phyloP scores from a whole-genome alignment of 164 flowering plant genomes.

The Houttuynia cordata region DNA sequence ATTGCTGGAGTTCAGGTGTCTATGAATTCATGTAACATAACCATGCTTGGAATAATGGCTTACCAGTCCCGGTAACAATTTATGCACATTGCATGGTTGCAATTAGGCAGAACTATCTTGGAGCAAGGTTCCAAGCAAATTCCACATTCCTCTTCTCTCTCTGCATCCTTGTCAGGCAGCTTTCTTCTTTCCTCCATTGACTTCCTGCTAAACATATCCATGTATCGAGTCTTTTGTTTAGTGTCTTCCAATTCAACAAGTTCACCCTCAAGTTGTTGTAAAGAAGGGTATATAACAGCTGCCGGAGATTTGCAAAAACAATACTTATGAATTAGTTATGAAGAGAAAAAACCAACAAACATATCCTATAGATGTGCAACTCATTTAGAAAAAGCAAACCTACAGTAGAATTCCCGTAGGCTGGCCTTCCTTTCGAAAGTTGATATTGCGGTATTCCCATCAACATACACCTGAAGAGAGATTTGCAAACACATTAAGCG shows the following conservation, averaged over 20 bases:
- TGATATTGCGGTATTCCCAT: constrained; percentile 7
- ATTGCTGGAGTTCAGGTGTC: not conserved
- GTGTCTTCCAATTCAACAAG: constrained; percentile 25
- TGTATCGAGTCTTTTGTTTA: constrained; percentile 12
- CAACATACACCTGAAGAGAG: constrained; percentile 4
- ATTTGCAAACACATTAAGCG: not conserved
- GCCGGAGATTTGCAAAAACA: constrained; percentile 9
- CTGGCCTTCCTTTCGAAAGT: constrained; percentile 11
- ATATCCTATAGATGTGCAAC: not conserved
- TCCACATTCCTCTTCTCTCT: constrained; percentile 87
- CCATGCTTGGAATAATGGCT: not conserved
- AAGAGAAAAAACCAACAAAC: not conserved
- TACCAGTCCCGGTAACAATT: constrained; percentile 91
- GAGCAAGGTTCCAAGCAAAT: constrained; percentile 73
- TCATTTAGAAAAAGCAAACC: not conserved
- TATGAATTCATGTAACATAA: not conserved
- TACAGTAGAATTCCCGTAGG: constrained; percentile 11
- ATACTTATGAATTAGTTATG: not conserved
- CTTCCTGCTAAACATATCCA: constrained; percentile 24
- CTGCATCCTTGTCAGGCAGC: constrained; percentile 32
- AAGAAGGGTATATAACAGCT: constrained; percentile 82
- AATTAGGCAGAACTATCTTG: constrained; percentile 83
- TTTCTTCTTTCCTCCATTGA: constrained; percentile 24
- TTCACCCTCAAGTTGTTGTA: constrained; percentile 59
- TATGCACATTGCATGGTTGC: constrained; percentile 92